Conservation (phyloP, 2,329 filamentous ascomycete species). For the Fusarium nelsonii region DNA sequence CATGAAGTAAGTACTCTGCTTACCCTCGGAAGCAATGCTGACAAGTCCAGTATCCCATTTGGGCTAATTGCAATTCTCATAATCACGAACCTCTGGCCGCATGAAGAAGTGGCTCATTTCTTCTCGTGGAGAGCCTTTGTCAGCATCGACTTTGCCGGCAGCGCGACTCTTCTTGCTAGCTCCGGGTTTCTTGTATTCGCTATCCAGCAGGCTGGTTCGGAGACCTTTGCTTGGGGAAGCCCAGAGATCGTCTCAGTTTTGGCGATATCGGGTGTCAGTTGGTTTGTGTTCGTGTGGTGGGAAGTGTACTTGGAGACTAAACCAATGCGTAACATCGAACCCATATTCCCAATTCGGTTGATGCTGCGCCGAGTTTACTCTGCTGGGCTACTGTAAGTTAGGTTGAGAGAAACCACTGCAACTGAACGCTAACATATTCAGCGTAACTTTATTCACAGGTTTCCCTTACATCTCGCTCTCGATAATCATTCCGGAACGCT, state of each 20-base stretch:
- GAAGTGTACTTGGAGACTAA: constrained; percentile 60
- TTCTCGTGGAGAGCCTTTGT: constrained; percentile 58
- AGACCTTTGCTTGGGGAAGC: constrained; percentile 64
- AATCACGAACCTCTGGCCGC: constrained; percentile 62
- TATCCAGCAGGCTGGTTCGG: constrained; percentile 68
- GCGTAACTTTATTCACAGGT: constrained; percentile 68
- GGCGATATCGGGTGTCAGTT: constrained; percentile 61
- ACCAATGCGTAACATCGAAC: constrained; percentile 58
- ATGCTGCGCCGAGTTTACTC: constrained; percentile 63
- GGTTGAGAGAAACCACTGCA: neutral
- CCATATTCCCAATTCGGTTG: constrained; percentile 67
- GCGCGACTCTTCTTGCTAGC: constrained; percentile 62
- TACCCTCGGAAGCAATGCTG: constrained; percentile 1
- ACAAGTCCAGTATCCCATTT: constrained; percentile 60
- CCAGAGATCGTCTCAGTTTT: constrained; percentile 64
- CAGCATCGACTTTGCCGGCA: constrained; percentile 66
- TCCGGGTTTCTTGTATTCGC: constrained; percentile 68
- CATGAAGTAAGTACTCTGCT: constrained; percentile 64
- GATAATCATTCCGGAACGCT: constrained; percentile 69
- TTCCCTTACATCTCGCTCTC: constrained; percentile 70
- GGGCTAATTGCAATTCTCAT: constrained; percentile 61
- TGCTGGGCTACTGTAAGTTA: constrained; percentile 62
- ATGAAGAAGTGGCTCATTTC: constrained; percentile 52
- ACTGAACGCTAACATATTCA: constrained; percentile 46
- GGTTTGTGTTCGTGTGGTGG: constrained; percentile 64